Evolutionary conservation across 768 basidiomycete genomes (phyloP).

Genomic region (Lactifluus hygrophoroides): DNA sequence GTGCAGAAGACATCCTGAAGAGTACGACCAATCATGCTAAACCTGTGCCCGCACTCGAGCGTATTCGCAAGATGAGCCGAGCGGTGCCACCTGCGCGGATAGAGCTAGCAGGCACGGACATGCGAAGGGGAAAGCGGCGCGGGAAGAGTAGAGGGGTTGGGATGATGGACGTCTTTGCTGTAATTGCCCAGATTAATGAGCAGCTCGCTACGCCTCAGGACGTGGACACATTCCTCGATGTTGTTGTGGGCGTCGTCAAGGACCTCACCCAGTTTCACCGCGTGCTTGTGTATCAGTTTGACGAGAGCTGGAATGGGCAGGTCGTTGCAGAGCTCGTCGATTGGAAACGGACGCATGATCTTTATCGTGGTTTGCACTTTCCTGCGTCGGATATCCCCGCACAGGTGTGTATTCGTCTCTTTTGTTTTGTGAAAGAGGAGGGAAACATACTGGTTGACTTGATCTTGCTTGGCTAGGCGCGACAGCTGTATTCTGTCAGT

Average conservation of each 20-base stretch:
- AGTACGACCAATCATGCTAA: conserved; percentile 61
- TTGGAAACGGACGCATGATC: conserved; percentile 62
- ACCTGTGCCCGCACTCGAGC: conserved; percentile 62
- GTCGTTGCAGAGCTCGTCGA: conserved; percentile 76
- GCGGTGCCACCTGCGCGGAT: background rate
- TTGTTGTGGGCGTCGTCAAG: conserved; percentile 64
- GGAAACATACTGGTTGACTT: no score
- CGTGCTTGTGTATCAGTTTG: conserved; percentile 76
- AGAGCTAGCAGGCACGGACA: background rate
- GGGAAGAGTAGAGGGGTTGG: conserved; percentile 31
- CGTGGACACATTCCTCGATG: conserved; percentile 59
- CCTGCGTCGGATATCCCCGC: conserved; percentile 62
- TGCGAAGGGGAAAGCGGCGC: conserved; percentile 20
- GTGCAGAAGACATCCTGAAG: conserved; percentile 52
- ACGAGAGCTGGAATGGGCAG: conserved; percentile 71
- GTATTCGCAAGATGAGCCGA: conserved; percentile 45
- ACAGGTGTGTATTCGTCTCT: conserved; percentile 35
- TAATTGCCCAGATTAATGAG: conserved; percentile 74
- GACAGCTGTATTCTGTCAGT: conserved; percentile 21
- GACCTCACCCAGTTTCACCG: conserved; percentile 79
- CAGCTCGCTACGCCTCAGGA: conserved; percentile 61
- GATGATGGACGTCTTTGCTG: conserved; percentile 75
- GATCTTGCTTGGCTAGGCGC: no score
- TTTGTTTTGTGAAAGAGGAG: no score
- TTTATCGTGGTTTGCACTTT: conserved; percentile 66